Base-by-base conservation (phyloP, 495 filamentous ascomycete species). In the Talaromyces borbonicus region DNA sequence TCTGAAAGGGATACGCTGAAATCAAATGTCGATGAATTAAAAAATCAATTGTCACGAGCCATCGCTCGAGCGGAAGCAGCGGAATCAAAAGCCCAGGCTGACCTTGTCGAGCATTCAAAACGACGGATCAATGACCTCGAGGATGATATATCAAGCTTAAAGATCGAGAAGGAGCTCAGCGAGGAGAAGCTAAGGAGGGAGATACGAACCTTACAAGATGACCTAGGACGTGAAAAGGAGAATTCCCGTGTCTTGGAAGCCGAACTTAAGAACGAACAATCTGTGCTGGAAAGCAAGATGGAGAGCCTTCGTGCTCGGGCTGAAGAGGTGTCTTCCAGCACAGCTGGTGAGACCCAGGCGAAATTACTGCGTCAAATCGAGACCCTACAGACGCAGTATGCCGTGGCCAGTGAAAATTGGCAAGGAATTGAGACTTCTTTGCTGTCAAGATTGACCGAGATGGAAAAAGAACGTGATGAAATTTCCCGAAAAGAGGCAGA, bases 331-430 rank as follows among this genome's bases (percentile, higher is more conserved):
- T 89, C 88, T 0, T 88, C 87, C 4, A 84, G 87, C 15, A 74
- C 78, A 31, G 75, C 75, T 5, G 84, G 88, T 5, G 89, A 97
- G 57, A 80, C 85, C 0, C 88, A 94, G 53, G 87, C 83, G 18
- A 95, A 96, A 58, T 71, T 99, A 18, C 69, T 96, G 16, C 79
- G 93, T 35, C 93, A 97, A 63, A 80, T 97, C 23, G 93, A 99
- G 70, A 96, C 87, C 2, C 65, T 99, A 40, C 93, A 97, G 64
- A 90, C 84, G 4, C 93, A 99, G 62, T 94, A 99, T 61, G 82
- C 87, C 0, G 79, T 88, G 41, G 92, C 93, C 2, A 90, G 85
- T 49, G 89, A 94, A 54, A 99, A 97, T 59, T 99, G 93, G 93
- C 89, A 96, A 49, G 85, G 88, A 0, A 85, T 97, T 37, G 90